Percentiles rank a stretch among this genome's conserved stretches.
These are phyloP conservation scores for Circinella umbellata DNA, from an alignment of 371 early-diverging fungal species.

Conservation along the genomic window DNA sequence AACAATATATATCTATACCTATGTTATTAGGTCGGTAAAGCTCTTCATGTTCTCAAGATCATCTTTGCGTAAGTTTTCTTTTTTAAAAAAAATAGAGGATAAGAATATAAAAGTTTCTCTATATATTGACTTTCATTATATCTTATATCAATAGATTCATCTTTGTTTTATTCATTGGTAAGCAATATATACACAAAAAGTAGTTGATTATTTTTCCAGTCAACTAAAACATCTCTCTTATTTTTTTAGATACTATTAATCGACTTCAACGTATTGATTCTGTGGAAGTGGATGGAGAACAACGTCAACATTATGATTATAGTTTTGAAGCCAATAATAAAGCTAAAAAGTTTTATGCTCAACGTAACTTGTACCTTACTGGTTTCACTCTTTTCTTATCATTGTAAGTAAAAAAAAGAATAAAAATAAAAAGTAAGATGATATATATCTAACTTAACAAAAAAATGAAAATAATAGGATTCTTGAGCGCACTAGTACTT, in stretches of 20 bases:
- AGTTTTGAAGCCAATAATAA: conserved; percentile 66
- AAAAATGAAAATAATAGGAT: conserved; percentile 45
- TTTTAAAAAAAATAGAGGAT: background rate
- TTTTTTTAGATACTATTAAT: conserved; percentile 65
- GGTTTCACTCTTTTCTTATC: conserved; percentile 90
- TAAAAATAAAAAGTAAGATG: background rate
- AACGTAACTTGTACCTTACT: conserved; percentile 89
- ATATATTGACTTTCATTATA: background rate
- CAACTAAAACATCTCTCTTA: too few relatives aligned
- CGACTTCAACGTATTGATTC: conserved; percentile 64
- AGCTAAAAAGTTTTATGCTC: conserved; percentile 84
- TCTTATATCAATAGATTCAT: conserved; percentile 52
- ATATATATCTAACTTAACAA: too few relatives aligned
- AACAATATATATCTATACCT: background rate
- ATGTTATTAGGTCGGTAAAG: conserved; percentile 41
- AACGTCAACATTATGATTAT: conserved; percentile 40
- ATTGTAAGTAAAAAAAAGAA: conserved; percentile 44
- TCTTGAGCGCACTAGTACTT: conserved; percentile 75
- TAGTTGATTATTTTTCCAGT: too few relatives aligned
- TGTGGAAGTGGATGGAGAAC: conserved; percentile 36
- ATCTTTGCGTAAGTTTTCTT: conserved; percentile 58
- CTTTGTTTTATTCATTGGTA: conserved; percentile 69
- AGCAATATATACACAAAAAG: background rate
- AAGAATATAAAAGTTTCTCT: background rate
- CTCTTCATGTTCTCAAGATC: conserved; percentile 59